A percentile compares a stretch with the other conserved stretches of the same genome.
phyloP scores from a whole-genome alignment of 2,329 filamentous ascomycete species.

The Fusarium sp. region DNA sequence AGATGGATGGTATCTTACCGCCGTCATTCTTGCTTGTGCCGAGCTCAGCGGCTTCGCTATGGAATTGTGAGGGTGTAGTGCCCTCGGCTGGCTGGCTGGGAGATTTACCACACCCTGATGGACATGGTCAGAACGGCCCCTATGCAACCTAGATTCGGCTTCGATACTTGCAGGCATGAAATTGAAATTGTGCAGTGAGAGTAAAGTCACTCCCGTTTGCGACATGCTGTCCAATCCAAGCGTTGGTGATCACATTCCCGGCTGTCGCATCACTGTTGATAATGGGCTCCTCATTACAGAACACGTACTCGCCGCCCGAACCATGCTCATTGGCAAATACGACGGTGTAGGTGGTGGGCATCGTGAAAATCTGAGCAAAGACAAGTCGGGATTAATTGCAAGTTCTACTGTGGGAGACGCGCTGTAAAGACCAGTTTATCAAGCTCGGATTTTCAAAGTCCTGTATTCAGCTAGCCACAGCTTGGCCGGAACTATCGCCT shows the following conservation, averaged over 20 bases:
- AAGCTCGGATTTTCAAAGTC: not conserved
- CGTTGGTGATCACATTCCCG: not conserved
- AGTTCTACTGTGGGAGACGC: not conserved
- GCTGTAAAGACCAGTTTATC: not conserved
- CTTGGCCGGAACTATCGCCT: not conserved
- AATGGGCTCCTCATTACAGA: not conserved
- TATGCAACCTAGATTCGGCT: not conserved
- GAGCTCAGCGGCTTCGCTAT: not conserved
- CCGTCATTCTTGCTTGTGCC: not conserved
- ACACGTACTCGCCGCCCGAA: not conserved
- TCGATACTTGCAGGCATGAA: not conserved
- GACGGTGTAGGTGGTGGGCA: not conserved
- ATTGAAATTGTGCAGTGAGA: not conserved
- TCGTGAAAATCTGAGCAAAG: not conserved
- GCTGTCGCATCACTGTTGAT: not conserved
- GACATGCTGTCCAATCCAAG: not conserved
- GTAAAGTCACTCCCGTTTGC: not conserved
- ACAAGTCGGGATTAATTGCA: not conserved
- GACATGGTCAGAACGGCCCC: not conserved
- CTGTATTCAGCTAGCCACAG: not conserved
- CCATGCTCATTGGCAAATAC: not conserved
- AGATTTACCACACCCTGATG: not conserved
- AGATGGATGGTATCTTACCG: not conserved
- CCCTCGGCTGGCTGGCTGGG: not conserved
- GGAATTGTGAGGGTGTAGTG: not conserved